Conservation (phyloP, 2,329 filamentous ascomycete species). For the Parastagonospora avenae region DNA sequence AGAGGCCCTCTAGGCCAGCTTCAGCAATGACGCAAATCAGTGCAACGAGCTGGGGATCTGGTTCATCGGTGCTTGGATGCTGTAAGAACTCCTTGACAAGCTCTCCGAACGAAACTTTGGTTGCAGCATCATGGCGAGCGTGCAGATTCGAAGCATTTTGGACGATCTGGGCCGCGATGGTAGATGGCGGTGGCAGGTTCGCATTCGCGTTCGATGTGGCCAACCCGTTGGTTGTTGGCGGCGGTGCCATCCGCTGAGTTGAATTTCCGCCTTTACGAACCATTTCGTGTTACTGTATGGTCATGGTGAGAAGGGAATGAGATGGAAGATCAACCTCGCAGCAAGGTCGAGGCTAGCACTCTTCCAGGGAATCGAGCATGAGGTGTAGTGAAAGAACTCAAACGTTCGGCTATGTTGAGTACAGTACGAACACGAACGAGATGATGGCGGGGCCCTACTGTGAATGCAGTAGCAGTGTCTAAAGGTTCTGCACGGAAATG, state of each 20-base stretch:
- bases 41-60: slow-evolving; percentile 77
- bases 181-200: slow-evolving; percentile 65
- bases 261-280: slow-evolving; percentile 48
- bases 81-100: slow-evolving; percentile 69
- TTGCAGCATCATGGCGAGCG: slow-evolving; percentile 65
- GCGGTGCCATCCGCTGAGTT: slow-evolving; percentile 34
- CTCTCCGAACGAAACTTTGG: slow-evolving; percentile 75
- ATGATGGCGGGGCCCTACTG: too few species aligned
- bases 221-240: slow-evolving; percentile 23
- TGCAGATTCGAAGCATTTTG: slow-evolving; percentile 74
- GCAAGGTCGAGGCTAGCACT: neutral
- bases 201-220: slow-evolving; percentile 11
- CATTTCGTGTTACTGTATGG: slow-evolving; percentile 41
- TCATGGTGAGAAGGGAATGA: slow-evolving; percentile 23
- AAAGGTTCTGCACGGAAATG: too few species aligned
- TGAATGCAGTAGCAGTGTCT: too few species aligned
- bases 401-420: too few species aligned
- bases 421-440: too few species aligned
- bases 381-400: too few species aligned
- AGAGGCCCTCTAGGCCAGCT: slow-evolving; percentile 74
- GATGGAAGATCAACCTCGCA: neutral
- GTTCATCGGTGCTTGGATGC: slow-evolving; percentile 58
- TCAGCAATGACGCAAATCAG: slow-evolving; percentile 83
- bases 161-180: slow-evolving; percentile 85
- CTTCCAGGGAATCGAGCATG: too few species aligned